Evolutionary conservation across 495 filamentous ascomycete genomes (phyloP).

Genomic region (Penicillium diatomitis): DNA sequence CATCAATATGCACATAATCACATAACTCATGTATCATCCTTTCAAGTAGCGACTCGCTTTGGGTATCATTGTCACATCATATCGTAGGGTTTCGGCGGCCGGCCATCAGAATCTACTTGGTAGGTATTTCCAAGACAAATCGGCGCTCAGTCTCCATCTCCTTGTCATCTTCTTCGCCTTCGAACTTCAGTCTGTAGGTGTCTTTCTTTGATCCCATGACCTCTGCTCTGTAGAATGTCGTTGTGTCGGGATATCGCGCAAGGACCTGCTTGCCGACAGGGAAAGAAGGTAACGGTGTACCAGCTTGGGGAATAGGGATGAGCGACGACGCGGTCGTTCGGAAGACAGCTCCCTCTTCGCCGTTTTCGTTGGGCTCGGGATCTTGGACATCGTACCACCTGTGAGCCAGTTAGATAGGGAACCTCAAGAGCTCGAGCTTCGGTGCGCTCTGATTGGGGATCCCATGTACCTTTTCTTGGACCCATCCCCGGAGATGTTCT

Average conservation of each 20-base stretch:
- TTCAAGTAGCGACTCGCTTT: conserved; percentile 25
- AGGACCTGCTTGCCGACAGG: conserved; percentile 71
- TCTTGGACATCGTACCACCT: conserved; percentile 85
- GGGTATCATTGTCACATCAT: conserved; percentile 22
- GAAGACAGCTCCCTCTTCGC: conserved; percentile 61
- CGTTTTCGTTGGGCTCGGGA: conserved; percentile 75
- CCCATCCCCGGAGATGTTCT: conserved; percentile 73
- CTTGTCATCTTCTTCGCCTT: conserved; percentile 76
- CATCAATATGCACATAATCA: too few relatives aligned
- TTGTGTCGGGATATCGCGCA: conserved; percentile 82
- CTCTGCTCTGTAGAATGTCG: conserved; percentile 94
- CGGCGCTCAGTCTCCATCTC: conserved; percentile 72
- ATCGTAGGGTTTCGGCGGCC: conserved; percentile 8
- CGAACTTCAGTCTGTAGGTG: conserved; percentile 62
- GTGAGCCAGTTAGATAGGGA: not conserved
- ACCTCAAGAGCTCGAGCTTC: not conserved
- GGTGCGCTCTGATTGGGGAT: not conserved
- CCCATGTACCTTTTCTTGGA: conserved; percentile 57
- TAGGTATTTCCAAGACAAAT: conserved; percentile 69
- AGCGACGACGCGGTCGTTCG: conserved; percentile 70
- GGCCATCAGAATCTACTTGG: conserved; percentile 22
- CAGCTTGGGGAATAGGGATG: conserved; percentile 68
- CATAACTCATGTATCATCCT: too few relatives aligned
- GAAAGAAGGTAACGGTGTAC: conserved; percentile 54
- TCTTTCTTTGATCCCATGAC: conserved; percentile 67